Evolutionary conservation across 164 flowering plant genomes (phyloP), one percentile per base, ranked within the genome.

Genomic region (Piper betle): DNA sequence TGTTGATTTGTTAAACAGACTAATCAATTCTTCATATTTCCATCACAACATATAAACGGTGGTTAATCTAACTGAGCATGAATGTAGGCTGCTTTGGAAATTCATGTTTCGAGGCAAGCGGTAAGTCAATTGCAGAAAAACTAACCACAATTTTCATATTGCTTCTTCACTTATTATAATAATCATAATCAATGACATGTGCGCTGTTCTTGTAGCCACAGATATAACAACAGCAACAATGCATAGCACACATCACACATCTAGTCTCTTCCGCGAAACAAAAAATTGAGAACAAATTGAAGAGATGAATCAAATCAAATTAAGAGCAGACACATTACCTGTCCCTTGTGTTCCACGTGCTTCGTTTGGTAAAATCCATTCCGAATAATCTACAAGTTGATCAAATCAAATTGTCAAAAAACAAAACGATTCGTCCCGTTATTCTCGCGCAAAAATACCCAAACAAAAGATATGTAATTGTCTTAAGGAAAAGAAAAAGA

Each of bases 321-420:
- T 3, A 46, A 4, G 37, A 15, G 4, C 37, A 18, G 8, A 55
- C 15, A 55, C 56, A 53, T 17, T 18, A 91, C 97, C 87, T 58
- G 78, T 71, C 98, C 96, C 75, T 92, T 92, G 58, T 85, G 93
- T 77, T 89, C 96, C 57, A 92, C 84, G 63, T 77, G 66, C 79
- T 92, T 89, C 60, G 79, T 80, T 75, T 70, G 68, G 62, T 85
- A 77, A 68, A 92, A 92, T 13, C 93, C 96, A 38, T 68, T 63
- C 2, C 87, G 83, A 66, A 92, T 92, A 19, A 85, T 67, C 98
- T 91, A 74, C 33, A 77, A 65, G 41, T 40, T 42, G 12, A 8
- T 58, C 46, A 62, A 59, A 53, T 50, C n/a, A 59, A 37, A 10
- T 43, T 37, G 10, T 1, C 33, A 16, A 8, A 42, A 33, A 46